Conservation (phyloP, 139 green algal genomes). For the Nannochloris sp. region DNA sequence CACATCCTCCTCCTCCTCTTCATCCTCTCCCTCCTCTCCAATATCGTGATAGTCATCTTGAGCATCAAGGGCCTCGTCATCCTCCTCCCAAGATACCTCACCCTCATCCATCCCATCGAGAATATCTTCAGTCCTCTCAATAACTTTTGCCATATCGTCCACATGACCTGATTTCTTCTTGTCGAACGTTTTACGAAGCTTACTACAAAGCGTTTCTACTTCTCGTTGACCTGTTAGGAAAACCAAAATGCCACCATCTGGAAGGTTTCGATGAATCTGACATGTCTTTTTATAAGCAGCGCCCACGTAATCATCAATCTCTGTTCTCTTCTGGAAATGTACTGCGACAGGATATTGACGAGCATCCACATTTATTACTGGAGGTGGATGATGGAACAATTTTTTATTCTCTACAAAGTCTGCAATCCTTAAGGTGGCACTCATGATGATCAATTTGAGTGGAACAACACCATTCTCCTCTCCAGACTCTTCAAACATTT, state of each 20-base stretch:
- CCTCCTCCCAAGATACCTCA: conserved; percentile 1
- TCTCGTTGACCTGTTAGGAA: conserved; percentile 92
- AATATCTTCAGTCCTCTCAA: conserved; percentile 11
- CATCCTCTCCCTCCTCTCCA: conserved; percentile 24
- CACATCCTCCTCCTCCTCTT: conserved; percentile 49
- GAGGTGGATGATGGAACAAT: conserved; percentile 66
- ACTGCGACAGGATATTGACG: conserved; percentile 84
- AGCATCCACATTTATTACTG: conserved; percentile 62
- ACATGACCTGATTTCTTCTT: background rate
- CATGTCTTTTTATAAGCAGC: conserved; percentile 66
- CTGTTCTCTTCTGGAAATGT: conserved; percentile 46
- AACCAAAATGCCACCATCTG: conserved; percentile 82
- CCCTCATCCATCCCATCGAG: conserved; percentile 13
- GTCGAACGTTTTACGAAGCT: conserved; percentile 47
- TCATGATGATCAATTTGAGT: conserved; percentile 96
- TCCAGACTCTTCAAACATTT: conserved; percentile 32
- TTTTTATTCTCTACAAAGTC: conserved; percentile 75
- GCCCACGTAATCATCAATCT: conserved; percentile 75
- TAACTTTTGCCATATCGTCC: background rate
- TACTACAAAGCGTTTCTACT: conserved; percentile 66
- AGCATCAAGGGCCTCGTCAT: conserved; percentile 18
- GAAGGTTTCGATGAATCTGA: conserved; percentile 79
- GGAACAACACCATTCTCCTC: conserved; percentile 39
- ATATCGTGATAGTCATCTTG: conserved; percentile 22
- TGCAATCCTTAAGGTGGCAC: conserved; percentile 69